A percentile compares a stretch with the other conserved stretches of the same genome.
These are phyloP conservation scores for Primulina huaijiensis DNA, from an alignment of 257 asterid species.

Conservation along the genomic window DNA sequence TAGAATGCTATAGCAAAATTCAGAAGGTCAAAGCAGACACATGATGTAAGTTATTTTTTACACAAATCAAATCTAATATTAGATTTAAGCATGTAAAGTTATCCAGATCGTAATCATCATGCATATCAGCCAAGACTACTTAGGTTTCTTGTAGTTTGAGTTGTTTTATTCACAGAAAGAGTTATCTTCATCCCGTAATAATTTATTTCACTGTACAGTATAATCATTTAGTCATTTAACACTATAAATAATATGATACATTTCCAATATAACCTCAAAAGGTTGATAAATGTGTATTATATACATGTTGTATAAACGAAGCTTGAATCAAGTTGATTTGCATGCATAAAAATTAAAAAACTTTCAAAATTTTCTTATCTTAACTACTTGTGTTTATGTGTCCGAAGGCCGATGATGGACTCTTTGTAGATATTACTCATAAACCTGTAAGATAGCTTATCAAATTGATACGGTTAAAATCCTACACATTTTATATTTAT, in stretches of 20 bases:
- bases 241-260: neutral
- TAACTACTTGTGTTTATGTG: neutral
- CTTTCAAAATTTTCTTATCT: neutral
- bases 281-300: neutral
- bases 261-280: neutral
- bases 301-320: too few relatives aligned
- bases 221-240: neutral
- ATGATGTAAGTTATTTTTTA: neutral
- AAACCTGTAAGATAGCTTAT: neutral
- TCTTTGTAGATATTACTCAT: neutral
- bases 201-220: neutral
- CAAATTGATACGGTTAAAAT: neutral
- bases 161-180: slow-evolving; percentile 6
- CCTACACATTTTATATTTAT: neutral
- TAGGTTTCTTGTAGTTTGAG: neutral
- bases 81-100: slow-evolving; percentile 5
- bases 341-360: neutral
- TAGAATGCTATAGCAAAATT: neutral
- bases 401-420: neutral
- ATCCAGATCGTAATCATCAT: neutral
- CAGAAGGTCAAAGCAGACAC: slow-evolving; percentile 16
- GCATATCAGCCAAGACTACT: neutral
- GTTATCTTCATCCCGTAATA: neutral
- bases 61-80: neutral
- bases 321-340: neutral